Conservation (phyloP, 495 filamentous ascomycete species). For the Daldinia childiae region DNA sequence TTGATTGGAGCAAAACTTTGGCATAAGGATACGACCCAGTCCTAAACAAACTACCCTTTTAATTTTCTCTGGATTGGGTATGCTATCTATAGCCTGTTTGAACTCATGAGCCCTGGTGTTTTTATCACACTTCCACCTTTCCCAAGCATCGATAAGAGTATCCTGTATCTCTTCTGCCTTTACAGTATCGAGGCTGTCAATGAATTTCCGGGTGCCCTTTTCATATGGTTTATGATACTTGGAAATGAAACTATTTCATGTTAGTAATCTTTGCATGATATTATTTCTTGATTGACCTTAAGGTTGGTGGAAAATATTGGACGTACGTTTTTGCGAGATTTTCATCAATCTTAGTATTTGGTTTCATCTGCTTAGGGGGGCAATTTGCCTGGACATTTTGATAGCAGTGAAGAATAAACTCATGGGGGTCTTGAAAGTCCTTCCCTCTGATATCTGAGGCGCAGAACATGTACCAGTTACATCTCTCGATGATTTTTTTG, state of each 20-base stretch:
- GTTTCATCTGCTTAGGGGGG: slow-evolving; percentile 20
- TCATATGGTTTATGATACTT: slow-evolving; percentile 12
- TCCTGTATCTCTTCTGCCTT: background rate
- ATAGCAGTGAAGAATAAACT: slow-evolving; percentile 7
- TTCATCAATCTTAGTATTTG: slow-evolving; percentile 8
- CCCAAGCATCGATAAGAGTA: slow-evolving; percentile 15
- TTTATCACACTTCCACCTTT: slow-evolving; percentile 10
- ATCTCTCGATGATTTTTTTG: slow-evolving; percentile 21
- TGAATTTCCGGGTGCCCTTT: background rate
- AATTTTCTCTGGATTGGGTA: slow-evolving; percentile 21
- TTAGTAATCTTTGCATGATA: background rate
- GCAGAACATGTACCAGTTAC: slow-evolving; percentile 39
- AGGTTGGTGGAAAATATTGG: background rate
- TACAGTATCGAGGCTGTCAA: background rate
- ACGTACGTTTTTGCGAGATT: slow-evolving; percentile 18
- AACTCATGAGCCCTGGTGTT: slow-evolving; percentile 15
- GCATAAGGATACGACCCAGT: slow-evolving; percentile 8
- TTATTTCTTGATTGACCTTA: background rate
- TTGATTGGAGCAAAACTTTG: background rate
- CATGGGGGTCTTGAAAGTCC: background rate
- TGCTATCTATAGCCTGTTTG: slow-evolving; percentile 18
- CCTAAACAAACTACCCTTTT: slow-evolving; percentile 29
- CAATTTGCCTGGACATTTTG: slow-evolving; percentile 3
- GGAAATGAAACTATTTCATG: slow-evolving; percentile 8
- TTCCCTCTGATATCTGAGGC: slow-evolving; percentile 8